Evolutionary conservation across 352 stramenopile species (phyloP).

Genomic region (Globisporangium orthogonon): DNA sequence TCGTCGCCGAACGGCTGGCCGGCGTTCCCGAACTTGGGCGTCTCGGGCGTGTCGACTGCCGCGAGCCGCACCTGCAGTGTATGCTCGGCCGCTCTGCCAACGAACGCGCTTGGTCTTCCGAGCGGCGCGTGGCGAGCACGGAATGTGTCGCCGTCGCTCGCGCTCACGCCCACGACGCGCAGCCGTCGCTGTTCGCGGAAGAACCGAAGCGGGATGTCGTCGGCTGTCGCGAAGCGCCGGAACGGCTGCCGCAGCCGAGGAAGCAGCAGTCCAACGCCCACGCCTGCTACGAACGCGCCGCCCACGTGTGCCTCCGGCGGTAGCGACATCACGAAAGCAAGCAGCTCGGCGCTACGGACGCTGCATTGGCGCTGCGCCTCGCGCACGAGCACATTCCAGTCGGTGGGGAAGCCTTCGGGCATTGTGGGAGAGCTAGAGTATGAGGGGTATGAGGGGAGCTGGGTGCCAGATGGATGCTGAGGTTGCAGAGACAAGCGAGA

Average conservation of each 20-base stretch:
- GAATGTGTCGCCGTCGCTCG: conserved; percentile 84
- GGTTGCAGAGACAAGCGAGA: too few species aligned
- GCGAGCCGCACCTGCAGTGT: conserved; percentile 83
- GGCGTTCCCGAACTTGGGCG: conserved; percentile 73
- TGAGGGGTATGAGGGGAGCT: too few species aligned
- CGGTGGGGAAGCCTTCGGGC: neutral
- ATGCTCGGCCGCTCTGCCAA: conserved; percentile 65
- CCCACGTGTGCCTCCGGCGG: conserved; percentile 32
- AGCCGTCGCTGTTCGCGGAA: conserved; percentile 64
- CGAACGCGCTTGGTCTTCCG: conserved; percentile 27
- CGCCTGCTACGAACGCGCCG: conserved; percentile 43
- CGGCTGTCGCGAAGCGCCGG: conserved; percentile 64
- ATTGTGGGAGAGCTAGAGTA: too few species aligned
- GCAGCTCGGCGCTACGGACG: conserved; percentile 2
- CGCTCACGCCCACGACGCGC: conserved; percentile 38
- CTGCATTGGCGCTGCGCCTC: conserved; percentile 10
- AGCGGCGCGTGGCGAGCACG: conserved; percentile 63
- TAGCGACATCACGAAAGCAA: conserved; percentile 20
- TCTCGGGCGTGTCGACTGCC: conserved; percentile 81
- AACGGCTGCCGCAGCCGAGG: conserved; percentile 57
- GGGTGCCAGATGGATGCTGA: too few species aligned
- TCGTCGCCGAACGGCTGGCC: conserved; percentile 77
- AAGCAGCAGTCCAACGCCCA: conserved; percentile 50
- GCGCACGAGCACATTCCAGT: conserved; percentile 13
- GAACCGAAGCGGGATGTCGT: conserved; percentile 65